Percentiles rank a stretch among this genome's conserved stretches.
Conservation (phyloP, 257 asterid genomes). For the Plectranthus barbatus region DNA sequence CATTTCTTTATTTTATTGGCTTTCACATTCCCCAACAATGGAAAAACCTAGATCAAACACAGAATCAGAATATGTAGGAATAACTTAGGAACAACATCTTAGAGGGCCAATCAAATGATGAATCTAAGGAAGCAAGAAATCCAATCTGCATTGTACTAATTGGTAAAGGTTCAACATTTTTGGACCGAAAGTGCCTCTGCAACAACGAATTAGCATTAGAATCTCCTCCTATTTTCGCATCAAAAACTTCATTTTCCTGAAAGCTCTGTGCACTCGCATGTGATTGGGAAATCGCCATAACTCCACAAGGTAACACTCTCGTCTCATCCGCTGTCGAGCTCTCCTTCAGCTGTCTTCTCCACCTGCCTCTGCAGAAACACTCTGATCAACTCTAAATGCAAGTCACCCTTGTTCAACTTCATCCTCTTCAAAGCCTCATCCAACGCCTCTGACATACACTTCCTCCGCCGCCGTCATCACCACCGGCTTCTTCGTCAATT, state of each 20-base stretch:
- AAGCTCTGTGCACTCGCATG: constrained; percentile 17
- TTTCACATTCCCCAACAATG: constrained; percentile 49
- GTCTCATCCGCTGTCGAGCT: constrained; percentile 29
- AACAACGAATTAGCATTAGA: constrained; percentile 20
- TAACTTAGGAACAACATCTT: neutral
- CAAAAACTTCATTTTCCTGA: constrained; percentile 30
- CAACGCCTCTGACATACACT: too few species aligned
- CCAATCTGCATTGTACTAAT: constrained; percentile 75
- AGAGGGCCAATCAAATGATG: neutral
- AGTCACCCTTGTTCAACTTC: constrained; percentile 77
- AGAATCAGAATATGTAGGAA: neutral
- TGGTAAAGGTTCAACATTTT: constrained; percentile 77
- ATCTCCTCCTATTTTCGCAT: constrained; percentile 54
- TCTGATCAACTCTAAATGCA: constrained; percentile 81
- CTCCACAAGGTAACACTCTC: constrained; percentile 70
- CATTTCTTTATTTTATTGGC: constrained; percentile 57
- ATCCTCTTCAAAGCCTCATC: constrained; percentile 79
- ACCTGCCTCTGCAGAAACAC: constrained; percentile 71
- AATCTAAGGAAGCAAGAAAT: constrained; percentile 4
- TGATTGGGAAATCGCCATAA: constrained; percentile 64
- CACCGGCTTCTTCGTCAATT: too few species aligned
- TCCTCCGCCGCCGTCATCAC: neutral
- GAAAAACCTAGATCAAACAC: constrained; percentile 46
- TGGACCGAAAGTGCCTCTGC: constrained; percentile 70
- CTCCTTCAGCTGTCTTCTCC: constrained; percentile 49